Evolutionary conservation across 106 monocot genomes (phyloP), one percentile per base, ranked within the genome.

Genomic region (Amphibolis antarctica): DNA sequence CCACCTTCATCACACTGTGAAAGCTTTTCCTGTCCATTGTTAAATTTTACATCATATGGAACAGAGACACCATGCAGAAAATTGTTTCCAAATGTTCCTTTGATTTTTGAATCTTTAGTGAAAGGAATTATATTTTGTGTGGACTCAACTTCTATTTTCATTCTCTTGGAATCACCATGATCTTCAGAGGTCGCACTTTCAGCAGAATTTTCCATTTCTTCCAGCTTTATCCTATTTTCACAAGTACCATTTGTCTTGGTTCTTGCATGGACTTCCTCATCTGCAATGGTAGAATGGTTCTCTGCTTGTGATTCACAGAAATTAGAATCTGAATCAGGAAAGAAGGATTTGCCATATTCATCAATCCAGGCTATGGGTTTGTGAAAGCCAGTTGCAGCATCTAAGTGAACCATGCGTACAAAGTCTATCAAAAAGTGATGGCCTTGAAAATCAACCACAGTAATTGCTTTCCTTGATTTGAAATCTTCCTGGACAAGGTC

Each of bases 331-430:
- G 65, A 10, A 70, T 83, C 79, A 5, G 84, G 92, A 66, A 76
- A 92, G 64, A 82, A 88, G 0, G 59, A 70, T 26, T 65, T 72
- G 11, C 71, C 85, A 47, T 81, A 30, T 45, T 74, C 77, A 71
- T 92, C 92, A 68, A 92, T 74, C 92, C 92, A 92, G n/a, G 80
- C 87, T 30, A 88, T 47, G 25, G 76, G 81, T 55, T 80, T 84
- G 18, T 69, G 61, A 15, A 78, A 24, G 22, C 68, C 79, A 23
- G 84, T 76, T 46, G 63, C 68, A 29, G 61, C 54, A 74, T 86
- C 74, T 53, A 96, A 71, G 27, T 72, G 69, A 60, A 84, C 59
- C 89, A 83, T 86, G 63, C 76, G 86, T 14, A 89, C 71, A 67
- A 86, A 96, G 66, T 96, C 86, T 28, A 96, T 67, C 60, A 96